These are phyloP conservation scores for Actinomortierella ambigua DNA, from an alignment of 371 early-diverging fungal genomes.

Conservation along the genomic window DNA sequence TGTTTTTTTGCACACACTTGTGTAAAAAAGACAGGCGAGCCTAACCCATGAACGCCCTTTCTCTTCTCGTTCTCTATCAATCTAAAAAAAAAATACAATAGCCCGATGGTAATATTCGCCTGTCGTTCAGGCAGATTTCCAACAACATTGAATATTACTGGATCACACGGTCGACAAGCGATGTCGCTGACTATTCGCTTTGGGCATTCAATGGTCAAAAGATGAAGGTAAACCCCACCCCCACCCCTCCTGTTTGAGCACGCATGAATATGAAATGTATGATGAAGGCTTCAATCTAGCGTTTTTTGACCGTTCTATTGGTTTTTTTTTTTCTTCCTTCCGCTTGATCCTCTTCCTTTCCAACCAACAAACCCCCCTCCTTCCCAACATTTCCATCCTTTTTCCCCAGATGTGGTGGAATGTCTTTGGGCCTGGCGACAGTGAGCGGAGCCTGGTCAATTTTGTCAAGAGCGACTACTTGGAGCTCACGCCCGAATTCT, in stretches of 20 bases:
- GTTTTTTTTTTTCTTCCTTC: background rate
- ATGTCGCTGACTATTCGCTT: conserved; percentile 61
- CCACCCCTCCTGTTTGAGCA: too few relatives aligned
- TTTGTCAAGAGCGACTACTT: conserved; percentile 47
- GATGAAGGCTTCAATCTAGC: too few relatives aligned
- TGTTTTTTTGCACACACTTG: too few relatives aligned
- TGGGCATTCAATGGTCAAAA: conserved; percentile 78
- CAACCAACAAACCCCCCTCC: too few relatives aligned
- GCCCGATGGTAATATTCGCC: conserved; percentile 43
- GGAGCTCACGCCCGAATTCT: conserved; percentile 76
- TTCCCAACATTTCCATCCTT: too few relatives aligned
- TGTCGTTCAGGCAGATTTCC: conserved; percentile 52
- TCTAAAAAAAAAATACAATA: conserved; percentile 1
- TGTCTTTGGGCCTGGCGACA: conserved; percentile 35
- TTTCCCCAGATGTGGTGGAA: conserved; percentile 48
- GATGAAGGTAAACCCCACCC: conserved; percentile 58
- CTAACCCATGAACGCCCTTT: background rate
- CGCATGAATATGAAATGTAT: too few relatives aligned
- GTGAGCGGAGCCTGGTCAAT: conserved; percentile 27
- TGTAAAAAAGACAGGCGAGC: too few relatives aligned
- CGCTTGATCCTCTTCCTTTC: background rate
- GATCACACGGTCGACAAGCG: conserved; percentile 62
- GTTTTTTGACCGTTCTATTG: background rate
- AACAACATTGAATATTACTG: conserved; percentile 77
- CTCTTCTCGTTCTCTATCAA: background rate